Conservation (phyloP, 345 rosid species). For the Salix koriyanagi region DNA sequence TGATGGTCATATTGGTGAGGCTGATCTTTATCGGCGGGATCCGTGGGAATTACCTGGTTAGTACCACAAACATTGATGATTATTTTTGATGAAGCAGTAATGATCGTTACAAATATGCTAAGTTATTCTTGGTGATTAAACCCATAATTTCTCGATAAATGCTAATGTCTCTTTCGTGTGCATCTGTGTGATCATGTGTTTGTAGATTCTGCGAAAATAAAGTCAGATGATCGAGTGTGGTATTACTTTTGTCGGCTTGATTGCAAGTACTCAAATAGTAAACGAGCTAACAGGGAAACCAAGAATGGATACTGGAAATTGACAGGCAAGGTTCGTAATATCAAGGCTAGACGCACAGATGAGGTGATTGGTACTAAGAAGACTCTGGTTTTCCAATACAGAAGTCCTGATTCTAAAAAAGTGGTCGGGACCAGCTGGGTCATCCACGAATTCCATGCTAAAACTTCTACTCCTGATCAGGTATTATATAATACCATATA, state of each 20-base stretch:
- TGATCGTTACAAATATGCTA: background rate
- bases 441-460: conserved; percentile 21
- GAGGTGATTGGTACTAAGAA: conserved; percentile 39
- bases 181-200: background rate
- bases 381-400: conserved; percentile 32
- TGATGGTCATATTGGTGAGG: background rate
- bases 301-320: conserved; percentile 41
- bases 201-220: background rate
- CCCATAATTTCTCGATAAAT: background rate
- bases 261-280: conserved; percentile 10
- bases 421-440: conserved; percentile 19
- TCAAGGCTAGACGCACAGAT: conserved; percentile 13
- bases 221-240: conserved; percentile 32
- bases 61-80: background rate
- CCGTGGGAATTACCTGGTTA: conserved; percentile 38
- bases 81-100: background rate
- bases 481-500: background rate
- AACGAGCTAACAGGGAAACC: conserved; percentile 25
- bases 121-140: background rate
- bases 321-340: conserved; percentile 32
- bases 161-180: background rate
- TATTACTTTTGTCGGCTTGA: conserved; percentile 28
- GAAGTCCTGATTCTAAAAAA: background rate
- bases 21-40: conserved; percentile 15
- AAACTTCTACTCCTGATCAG: background rate